Evolutionary conservation across 108 stramenopile genomes (phyloP), one percentile per base, ranked within the genome.

Genomic region (Pseudonitzschia delicatissima): DNA sequence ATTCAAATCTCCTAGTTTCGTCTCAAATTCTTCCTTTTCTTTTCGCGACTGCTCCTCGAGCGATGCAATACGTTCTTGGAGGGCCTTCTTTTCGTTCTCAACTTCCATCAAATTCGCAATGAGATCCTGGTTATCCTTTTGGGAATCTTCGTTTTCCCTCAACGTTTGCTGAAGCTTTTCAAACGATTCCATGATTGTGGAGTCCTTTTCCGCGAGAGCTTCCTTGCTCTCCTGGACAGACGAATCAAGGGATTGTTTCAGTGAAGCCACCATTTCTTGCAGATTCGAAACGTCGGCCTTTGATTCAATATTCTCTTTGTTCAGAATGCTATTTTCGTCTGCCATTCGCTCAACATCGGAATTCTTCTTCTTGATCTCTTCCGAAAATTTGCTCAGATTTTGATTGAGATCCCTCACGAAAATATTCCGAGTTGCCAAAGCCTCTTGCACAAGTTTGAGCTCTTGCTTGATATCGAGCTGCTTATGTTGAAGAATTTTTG

Each of bases 241-340:
- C 21, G 60, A 40, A 20, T 53, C 35, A n/a, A 66, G 34, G 4
- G 50, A 20, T 92, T 95, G 21, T 61, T 50, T 81, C 79, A 94
- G 31, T 94, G 72, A 66, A 87, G 91, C 57, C 88, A 89, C 39
- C 92, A 77, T 71, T 95, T 94, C 58, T 78, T 85, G 25, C 90
- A 95, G 71, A 91, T 63, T 79, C 37, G 81, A 76, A 15, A 94
- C 85, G 61, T 96, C 91, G 6, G 87, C 91, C 27, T 35, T 13
- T 4, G 82, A 64, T 34, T 63, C 87, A 84, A 35, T 87, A 61
- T 42, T 82, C 34, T 42, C 39, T 27, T 61, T 13, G 60, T 23
- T 61, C 37, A 61, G 21, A 3, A 15, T 12, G 17, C 20, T 33
- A 15, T 61, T 61, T 12, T 61, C 37, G 23, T 35, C 60, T 23